These are phyloP conservation scores for Cucurbitaria berberidis DNA, from an alignment of 2,329 filamentous ascomycete species.

Conservation along the genomic window DNA sequence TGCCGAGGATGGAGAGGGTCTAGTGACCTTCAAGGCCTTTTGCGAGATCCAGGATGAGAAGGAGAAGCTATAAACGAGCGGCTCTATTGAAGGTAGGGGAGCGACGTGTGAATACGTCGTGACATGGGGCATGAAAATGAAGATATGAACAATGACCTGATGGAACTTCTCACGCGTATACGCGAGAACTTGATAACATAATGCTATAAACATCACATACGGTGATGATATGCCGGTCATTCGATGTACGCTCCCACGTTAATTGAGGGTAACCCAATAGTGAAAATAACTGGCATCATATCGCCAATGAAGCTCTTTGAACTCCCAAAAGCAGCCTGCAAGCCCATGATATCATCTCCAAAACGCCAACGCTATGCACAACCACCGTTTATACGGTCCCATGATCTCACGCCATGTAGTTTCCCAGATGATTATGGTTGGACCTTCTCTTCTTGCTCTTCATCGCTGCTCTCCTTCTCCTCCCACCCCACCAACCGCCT, in stretches of 20 bases:
- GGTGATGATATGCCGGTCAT: too few species aligned
- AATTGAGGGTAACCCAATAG: neutral
- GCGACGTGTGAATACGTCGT: neutral
- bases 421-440: neutral
- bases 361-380: slow-evolving; percentile 35
- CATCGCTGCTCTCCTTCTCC: slow-evolving; percentile 49
- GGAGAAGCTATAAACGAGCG: slow-evolving; percentile 32
- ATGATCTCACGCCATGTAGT: neutral
- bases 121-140: neutral
- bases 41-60: slow-evolving; percentile 69
- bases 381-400: neutral
- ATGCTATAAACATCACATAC: neutral
- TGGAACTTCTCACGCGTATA: neutral
- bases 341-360: slow-evolving; percentile 10
- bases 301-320: neutral
- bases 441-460: slow-evolving; percentile 40
- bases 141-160: neutral
- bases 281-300: neutral
- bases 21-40: slow-evolving; percentile 92
- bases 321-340: neutral
- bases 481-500: slow-evolving; percentile 56
- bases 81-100: neutral
- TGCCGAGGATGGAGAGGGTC: slow-evolving; percentile 60
- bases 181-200: neutral
- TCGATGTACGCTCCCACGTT: neutral